Base-by-base conservation (phyloP, 129 eudicot species). In the Arctium lappa region DNA sequence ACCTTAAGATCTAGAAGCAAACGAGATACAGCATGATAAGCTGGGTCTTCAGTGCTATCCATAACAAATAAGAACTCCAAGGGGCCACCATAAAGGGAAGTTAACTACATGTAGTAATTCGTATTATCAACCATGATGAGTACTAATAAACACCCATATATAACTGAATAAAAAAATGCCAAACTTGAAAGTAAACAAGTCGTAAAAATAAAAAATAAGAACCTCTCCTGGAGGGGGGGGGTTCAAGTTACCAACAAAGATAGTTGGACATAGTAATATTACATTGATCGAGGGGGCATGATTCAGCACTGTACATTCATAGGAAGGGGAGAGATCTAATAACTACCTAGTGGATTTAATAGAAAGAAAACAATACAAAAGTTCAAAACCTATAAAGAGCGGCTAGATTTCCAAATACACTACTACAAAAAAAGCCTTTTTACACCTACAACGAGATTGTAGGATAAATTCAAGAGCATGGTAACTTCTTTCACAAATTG, bases 61-160 rank as follows among this genome's bases (percentile, higher is more conserved):
- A 95, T 95, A 76, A 95, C 74, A 91, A 95, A 95, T 78, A 93
- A 89, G 82, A 95, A 95, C 85, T 95, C 99, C 87, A 95, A 56
- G 13, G 98, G 93, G 44, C 99, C 99, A 75, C 99, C 99, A 88
- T 95, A 95, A 34, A 95, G 85, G 79, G 99, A 89, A 22, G 98
- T 95, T 86, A 95, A 90, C 99, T 95, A 92, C 87, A 88, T 68
- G 73, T 30, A 69, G 32, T 18, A 33, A 81, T 71, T 78, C 70
- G 72, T 53, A 71, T 72, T 73, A 33, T 29, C 62, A 85, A 70
- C 34, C 50, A 82, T 71, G 48, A 76, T 39, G 62, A 39, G 75
- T 56, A 81, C 74, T 13, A 31, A 40, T 38, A 56, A 69, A 40
- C 8, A 79, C 46, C 48, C 8, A 18, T 18, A 84, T 40, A 74